Evolutionary conservation across 148 eudicot genomes (phyloP).

Genomic region (Silene conica): DNA sequence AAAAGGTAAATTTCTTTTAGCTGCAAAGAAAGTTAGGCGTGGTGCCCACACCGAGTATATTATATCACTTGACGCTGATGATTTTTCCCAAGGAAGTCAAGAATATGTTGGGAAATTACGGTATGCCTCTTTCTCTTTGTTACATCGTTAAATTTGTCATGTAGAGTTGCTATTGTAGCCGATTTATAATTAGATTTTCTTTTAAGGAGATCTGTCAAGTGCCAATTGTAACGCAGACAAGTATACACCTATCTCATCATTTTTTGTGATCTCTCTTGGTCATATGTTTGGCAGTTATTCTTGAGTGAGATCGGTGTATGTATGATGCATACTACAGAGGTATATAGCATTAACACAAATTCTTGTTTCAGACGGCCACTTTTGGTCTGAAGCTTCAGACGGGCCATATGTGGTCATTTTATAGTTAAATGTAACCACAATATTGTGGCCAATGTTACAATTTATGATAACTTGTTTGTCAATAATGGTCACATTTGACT

Average conservation of each 20-base stretch:
- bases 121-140: slow-evolving; percentile 34
- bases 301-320: too few relatives aligned
- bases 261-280: background rate
- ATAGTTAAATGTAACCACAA: too few relatives aligned
- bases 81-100: slow-evolving; percentile 83
- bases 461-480: too few relatives aligned
- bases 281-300: too few relatives aligned
- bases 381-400: too few relatives aligned
- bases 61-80: slow-evolving; percentile 78
- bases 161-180: background rate
- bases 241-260: background rate
- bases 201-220: background rate
- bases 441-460: too few relatives aligned
- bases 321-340: too few relatives aligned
- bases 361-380: too few relatives aligned
- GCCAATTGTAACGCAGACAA: background rate
- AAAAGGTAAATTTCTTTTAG: slow-evolving; percentile 87
- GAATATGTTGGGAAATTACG: slow-evolving; percentile 92
- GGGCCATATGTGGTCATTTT: too few relatives aligned
- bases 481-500: too few relatives aligned
- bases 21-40: slow-evolving; percentile 72
- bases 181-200: background rate
- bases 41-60: slow-evolving; percentile 81
- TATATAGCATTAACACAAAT: too few relatives aligned
- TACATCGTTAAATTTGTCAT: background rate